These are phyloP conservation scores for Usnea hakonensis DNA, from an alignment of 495 filamentous ascomycete genomes.

Conservation along the genomic window DNA sequence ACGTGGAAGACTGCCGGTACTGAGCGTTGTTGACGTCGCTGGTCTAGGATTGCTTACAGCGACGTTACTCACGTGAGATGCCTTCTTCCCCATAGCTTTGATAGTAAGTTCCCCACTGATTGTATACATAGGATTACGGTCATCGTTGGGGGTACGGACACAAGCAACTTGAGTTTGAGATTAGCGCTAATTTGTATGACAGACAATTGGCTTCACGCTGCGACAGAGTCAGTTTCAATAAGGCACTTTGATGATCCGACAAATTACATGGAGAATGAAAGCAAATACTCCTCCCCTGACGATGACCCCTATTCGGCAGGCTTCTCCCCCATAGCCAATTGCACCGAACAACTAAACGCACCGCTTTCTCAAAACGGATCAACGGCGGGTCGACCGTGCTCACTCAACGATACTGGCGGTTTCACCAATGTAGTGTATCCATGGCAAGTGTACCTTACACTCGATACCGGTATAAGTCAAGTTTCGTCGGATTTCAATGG, in stretches of 20 bases:
- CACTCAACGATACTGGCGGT: slow-evolving; percentile 2
- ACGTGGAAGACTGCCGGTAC: not conserved
- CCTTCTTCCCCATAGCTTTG: not conserved
- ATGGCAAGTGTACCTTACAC: slow-evolving; percentile 1
- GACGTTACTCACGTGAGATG: slow-evolving; percentile 6
- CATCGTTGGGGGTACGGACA: slow-evolving; percentile 3
- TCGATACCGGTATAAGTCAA: slow-evolving; percentile 14
- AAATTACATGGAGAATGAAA: not conserved
- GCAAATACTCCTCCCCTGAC: not conserved
- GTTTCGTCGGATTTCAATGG: slow-evolving; percentile 6
- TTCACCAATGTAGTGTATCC: slow-evolving; percentile 7
- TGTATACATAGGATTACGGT: not conserved
- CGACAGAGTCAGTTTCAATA: not conserved
- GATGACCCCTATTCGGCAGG: not conserved
- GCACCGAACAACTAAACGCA: not conserved
- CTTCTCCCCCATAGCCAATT: not conserved
- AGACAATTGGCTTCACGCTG: slow-evolving; percentile 14
- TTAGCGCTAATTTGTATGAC: not conserved
- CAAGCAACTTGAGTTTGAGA: not conserved
- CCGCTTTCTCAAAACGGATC: slow-evolving; percentile 8
- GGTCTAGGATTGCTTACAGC: slow-evolving; percentile 5
- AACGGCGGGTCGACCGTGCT: slow-evolving; percentile 9
- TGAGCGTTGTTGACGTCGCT: slow-evolving; percentile 9
- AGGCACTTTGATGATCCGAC: not conserved
- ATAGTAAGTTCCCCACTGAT: not conserved